Percentiles rank a stretch among this genome's conserved stretches.
These are phyloP conservation scores for Podospora comata DNA, from an alignment of 495 filamentous ascomycete species.

Conservation along the genomic window DNA sequence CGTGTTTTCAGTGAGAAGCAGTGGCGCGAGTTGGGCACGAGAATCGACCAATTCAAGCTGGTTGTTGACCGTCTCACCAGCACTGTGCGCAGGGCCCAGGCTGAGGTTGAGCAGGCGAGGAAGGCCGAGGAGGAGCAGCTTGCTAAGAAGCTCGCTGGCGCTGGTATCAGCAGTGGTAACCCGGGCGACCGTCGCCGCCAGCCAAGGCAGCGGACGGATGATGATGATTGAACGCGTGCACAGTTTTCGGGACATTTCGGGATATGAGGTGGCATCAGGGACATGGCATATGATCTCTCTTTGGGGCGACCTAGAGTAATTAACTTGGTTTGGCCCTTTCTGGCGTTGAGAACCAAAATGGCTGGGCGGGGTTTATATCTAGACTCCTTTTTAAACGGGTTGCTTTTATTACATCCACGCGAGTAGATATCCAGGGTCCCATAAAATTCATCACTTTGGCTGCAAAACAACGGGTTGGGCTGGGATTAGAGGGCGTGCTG, in stretches of 20 bases:
- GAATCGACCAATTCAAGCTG: conserved; percentile 84
- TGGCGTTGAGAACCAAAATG: not conserved
- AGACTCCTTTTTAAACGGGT: not conserved
- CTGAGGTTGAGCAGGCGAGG: conserved; percentile 57
- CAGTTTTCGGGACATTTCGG: not conserved
- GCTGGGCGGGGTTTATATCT: not conserved
- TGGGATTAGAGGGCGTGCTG: not conserved
- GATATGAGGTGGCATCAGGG: conserved; percentile 7
- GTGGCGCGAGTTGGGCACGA: conserved; percentile 87
- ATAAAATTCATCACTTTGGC: not conserved
- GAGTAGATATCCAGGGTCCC: not conserved
- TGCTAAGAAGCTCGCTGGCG: conserved; percentile 53
- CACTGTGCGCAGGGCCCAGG: conserved; percentile 74
- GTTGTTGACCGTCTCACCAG: conserved; percentile 70
- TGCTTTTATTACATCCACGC: not conserved
- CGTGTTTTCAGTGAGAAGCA: conserved; percentile 96
- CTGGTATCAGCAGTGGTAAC: conserved; percentile 35
- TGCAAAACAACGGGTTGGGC: not conserved
- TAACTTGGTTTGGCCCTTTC: not conserved
- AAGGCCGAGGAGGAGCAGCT: conserved; percentile 57
- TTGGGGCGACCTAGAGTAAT: not conserved
- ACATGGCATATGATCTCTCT: not conserved
- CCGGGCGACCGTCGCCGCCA: conserved; percentile 27
- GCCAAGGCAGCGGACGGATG: conserved; percentile 43
- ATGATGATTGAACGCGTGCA: conserved; percentile 42